Conservation (phyloP, 176 grass and related monocot genomes). For the Oryza glaberrima region DNA sequence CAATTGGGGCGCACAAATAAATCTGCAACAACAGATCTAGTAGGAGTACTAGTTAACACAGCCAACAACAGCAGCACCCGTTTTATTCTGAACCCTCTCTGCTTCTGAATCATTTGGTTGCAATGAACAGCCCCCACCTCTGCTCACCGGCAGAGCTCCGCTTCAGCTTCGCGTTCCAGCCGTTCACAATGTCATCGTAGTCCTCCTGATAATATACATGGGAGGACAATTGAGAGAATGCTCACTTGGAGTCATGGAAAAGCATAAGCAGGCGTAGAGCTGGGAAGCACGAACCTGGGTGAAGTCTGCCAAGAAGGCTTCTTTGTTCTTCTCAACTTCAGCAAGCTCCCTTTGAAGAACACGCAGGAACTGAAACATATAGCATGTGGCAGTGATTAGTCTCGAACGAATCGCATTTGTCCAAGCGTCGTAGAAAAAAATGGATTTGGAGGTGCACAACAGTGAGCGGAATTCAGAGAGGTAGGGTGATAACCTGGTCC, state of each 20-base stretch:
- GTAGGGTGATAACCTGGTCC: conserved; percentile 60
- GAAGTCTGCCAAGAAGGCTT: conserved; percentile 77
- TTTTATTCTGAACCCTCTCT: conserved; percentile 27
- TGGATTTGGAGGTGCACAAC: not conserved
- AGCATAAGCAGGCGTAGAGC: not conserved
- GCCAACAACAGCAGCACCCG: not conserved
- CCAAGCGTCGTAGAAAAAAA: not conserved
- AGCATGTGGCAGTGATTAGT: not conserved
- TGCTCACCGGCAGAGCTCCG: conserved; percentile 80
- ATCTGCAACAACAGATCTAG: conserved; percentile 11
- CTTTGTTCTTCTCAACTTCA: conserved; percentile 74
- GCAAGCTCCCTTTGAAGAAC: conserved; percentile 80
- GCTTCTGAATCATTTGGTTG: conserved; percentile 63
- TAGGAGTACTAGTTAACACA: not conserved
- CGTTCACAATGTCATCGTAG: conserved; percentile 78
- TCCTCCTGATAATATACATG: conserved; percentile 63
- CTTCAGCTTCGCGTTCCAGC: conserved; percentile 96
- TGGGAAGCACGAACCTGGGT: conserved; percentile 54
- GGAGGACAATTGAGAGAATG: conserved; percentile 15
- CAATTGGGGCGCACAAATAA: not conserved
- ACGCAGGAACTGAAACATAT: conserved; percentile 58
- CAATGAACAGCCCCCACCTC: conserved; percentile 89
- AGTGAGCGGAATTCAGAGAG: not conserved
- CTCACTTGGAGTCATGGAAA: conserved; percentile 5
- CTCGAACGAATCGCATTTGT: not conserved